phyloP scores from a whole-genome alignment of 1,284 basidiomycete species.

The Laetiporus sulphureus region DNA sequence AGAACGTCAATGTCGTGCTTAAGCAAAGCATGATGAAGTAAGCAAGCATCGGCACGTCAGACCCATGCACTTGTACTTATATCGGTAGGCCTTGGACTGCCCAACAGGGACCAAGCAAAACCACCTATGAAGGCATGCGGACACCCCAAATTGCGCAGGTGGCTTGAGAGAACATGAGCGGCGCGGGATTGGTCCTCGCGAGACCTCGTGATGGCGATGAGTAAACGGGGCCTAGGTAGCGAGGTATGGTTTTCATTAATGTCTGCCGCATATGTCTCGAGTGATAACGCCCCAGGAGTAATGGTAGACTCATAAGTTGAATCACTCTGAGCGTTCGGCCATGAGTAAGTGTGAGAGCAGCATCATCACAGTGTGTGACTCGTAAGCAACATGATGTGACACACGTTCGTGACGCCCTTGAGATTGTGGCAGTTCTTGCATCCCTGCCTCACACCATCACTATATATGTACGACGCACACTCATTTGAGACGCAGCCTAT shows the following conservation, averaged over 20 bases:
- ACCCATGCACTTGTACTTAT: constrained; percentile 16
- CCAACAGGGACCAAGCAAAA: constrained; percentile 29
- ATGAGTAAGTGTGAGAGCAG: too few species aligned
- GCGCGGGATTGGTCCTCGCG: constrained; percentile 19
- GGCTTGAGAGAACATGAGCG: constrained; percentile 17
- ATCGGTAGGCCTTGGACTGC: constrained; percentile 24
- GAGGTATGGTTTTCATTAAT: not conserved
- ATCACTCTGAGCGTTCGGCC: too few species aligned
- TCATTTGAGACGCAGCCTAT: too few species aligned
- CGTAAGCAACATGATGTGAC: too few species aligned
- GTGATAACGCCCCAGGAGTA: too few species aligned
- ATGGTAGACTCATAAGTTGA: too few species aligned
- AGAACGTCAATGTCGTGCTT: constrained; percentile 31
- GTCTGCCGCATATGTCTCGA: not conserved
- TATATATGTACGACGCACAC: too few species aligned
- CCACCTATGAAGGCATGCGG: constrained; percentile 29
- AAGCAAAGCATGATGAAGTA: not conserved
- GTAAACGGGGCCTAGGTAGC: constrained; percentile 15
- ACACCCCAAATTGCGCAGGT: constrained; percentile 17
- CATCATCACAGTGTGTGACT: too few species aligned
- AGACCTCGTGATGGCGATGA: constrained; percentile 19
- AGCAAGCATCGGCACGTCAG: too few species aligned
- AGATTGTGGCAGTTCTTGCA: too few species aligned
- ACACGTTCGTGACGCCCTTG: too few species aligned
- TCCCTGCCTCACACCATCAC: too few species aligned